phyloP scores from a whole-genome alignment of 345 rosid genomes.

The Streptanthus diversifolius region DNA sequence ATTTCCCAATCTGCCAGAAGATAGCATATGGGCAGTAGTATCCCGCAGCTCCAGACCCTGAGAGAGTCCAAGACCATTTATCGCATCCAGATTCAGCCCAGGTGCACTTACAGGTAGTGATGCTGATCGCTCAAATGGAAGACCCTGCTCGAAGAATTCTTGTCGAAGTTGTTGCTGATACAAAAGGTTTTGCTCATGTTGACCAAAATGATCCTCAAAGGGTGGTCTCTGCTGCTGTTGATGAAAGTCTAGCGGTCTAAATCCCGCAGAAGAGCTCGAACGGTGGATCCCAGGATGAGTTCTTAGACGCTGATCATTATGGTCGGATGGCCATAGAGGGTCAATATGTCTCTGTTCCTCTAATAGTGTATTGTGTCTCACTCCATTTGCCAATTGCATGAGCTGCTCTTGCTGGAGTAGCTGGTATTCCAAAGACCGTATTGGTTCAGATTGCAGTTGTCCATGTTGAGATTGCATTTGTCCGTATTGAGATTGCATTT shows the following conservation, averaged over 20 bases:
- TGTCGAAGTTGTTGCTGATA: conserved; percentile 28
- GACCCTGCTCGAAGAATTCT: conserved; percentile 45
- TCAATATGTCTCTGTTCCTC: conserved; percentile 60
- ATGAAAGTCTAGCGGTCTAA: conserved; percentile 48
- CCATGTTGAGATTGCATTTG: conserved; percentile 42
- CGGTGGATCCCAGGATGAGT: conserved; percentile 43
- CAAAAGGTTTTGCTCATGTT: conserved; percentile 35
- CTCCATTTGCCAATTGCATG: conserved; percentile 47
- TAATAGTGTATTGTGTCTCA: conserved; percentile 43
- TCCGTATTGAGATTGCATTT: conserved; percentile 35
- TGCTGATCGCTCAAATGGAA: conserved; percentile 50
- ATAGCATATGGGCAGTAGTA: conserved; percentile 41
- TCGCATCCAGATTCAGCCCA: conserved; percentile 49
- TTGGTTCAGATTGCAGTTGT: conserved; percentile 25
- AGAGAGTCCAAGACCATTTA: conserved; percentile 48
- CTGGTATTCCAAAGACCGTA: conserved; percentile 53
- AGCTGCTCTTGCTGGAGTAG: conserved; percentile 62
- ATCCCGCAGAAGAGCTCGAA: conserved; percentile 45
- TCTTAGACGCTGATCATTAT: conserved; percentile 49
- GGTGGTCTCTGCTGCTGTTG: conserved; percentile 45
- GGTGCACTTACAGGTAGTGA: conserved; percentile 47
- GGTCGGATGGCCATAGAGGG: conserved; percentile 62
- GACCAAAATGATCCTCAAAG: conserved; percentile 40
- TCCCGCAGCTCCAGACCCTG: conserved; percentile 54
- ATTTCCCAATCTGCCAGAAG: conserved; percentile 49